phyloP scores from a whole-genome alignment of 75 land plant genomes.

The Pinus taeda region DNA sequence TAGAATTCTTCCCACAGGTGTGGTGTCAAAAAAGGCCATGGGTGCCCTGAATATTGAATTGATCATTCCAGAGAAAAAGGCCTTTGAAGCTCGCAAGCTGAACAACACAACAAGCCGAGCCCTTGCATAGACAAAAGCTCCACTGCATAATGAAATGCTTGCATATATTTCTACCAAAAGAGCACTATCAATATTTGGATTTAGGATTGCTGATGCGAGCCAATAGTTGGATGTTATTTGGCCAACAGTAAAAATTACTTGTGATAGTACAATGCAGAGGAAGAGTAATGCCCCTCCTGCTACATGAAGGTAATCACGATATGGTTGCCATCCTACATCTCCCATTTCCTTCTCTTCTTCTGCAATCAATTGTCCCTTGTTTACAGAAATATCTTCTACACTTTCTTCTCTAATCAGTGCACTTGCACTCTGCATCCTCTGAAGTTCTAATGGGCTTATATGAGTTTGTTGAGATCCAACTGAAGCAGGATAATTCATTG shows the following conservation, averaged over 20 bases:
- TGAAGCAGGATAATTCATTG: slow-evolving; percentile 5
- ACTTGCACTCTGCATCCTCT: not conserved
- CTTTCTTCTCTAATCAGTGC: slow-evolving; percentile 1
- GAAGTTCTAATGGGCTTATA: not conserved
- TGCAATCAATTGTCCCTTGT: slow-evolving; percentile 45
- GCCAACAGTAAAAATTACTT: slow-evolving; percentile 41
- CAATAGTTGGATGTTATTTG: slow-evolving; percentile 61
- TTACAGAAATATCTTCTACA: slow-evolving; percentile 20
- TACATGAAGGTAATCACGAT: slow-evolving; percentile 39
- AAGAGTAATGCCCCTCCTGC: slow-evolving; percentile 32
- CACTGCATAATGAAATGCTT: slow-evolving; percentile 37
- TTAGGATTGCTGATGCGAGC: slow-evolving; percentile 49
- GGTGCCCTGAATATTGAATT: slow-evolving; percentile 72
- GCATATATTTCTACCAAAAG: slow-evolving; percentile 57
- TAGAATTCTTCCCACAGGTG: slow-evolving; percentile 76
- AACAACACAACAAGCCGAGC: slow-evolving; percentile 30
- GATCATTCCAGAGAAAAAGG: slow-evolving; percentile 60
- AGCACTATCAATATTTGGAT: slow-evolving; percentile 17
- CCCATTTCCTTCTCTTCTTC: slow-evolving; percentile 70
- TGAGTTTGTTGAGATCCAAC: slow-evolving; percentile 7
- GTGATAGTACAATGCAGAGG: slow-evolving; percentile 17
- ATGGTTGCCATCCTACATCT: slow-evolving; percentile 59
- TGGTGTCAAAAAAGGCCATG: slow-evolving; percentile 82
- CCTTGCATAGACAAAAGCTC: slow-evolving; percentile 48
- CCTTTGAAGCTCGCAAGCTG: slow-evolving; percentile 65